These are phyloP conservation scores for Nitzschia sp. DNA, from an alignment of 108 stramenopile species.

Conservation along the genomic window DNA sequence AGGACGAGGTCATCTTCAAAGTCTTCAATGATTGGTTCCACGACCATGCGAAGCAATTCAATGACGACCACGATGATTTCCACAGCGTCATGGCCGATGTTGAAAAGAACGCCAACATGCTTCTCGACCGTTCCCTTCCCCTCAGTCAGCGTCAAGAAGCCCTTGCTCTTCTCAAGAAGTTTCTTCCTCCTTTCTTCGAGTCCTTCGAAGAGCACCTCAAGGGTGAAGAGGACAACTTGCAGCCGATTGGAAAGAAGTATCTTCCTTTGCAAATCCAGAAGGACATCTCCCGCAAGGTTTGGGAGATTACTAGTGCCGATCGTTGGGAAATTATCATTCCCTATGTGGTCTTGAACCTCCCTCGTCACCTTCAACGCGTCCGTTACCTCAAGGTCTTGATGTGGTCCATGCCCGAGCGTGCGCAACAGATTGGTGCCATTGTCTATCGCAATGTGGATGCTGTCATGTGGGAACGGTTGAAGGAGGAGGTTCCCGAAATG, in stretches of 20 bases:
- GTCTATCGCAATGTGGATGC: conserved; percentile 43
- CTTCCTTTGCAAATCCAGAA: conserved; percentile 27
- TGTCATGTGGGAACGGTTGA: conserved; percentile 46
- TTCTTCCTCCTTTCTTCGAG: conserved; percentile 30
- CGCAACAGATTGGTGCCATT: conserved; percentile 41
- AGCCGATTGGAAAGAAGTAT: conserved; percentile 32
- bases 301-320: conserved; percentile 27
- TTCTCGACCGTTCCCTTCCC: conserved; percentile 17
- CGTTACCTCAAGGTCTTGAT: conserved; percentile 37
- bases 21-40: conserved; percentile 33
- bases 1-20: conserved; percentile 44
- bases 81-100: conserved; percentile 15
- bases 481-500: conserved; percentile 33
- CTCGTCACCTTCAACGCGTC: conserved; percentile 35
- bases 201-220: conserved; percentile 31
- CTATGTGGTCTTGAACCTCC: conserved; percentile 27
- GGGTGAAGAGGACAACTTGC: conserved; percentile 36
- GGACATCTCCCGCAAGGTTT: conserved; percentile 31
- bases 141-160: conserved; percentile 23
- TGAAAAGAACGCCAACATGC: conserved; percentile 10
- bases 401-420: conserved; percentile 41
- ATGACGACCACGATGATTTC: conserved; percentile 35
- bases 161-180: conserved; percentile 11
- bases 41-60: conserved; percentile 30
- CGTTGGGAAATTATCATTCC: conserved; percentile 43